Evolutionary conservation across 2,329 filamentous ascomycete genomes (phyloP), one percentile per base, ranked within the genome.

Genomic region (Trichoderma sp.): DNA sequence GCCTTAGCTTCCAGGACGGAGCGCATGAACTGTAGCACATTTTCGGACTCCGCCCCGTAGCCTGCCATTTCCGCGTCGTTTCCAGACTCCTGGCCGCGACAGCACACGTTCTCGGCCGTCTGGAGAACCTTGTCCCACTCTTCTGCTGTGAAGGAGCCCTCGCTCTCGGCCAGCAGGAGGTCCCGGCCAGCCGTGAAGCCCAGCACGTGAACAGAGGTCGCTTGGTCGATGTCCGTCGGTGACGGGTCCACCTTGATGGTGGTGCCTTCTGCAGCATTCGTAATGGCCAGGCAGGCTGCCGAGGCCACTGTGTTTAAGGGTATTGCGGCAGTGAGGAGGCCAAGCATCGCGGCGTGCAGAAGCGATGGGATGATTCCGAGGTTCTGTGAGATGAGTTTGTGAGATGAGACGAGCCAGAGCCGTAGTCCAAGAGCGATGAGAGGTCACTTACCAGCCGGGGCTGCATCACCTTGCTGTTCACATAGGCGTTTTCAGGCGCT

Each of bases 351-450:
- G 1, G 93, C 89, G 76, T 97, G 92, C 34, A 97, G 79, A 68
- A 97, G 83, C 41, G 91, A 86, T 26, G 95, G 92, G 63, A 99
- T 86, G 52, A 96, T 82, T 56, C 89, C 83, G 48, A 97, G 83
- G 74, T 92, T 91, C 89, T 94, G 52, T 28, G 4, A 55, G 21
- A 21, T 14, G 39, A 51, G 34, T 66, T 59, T 72, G 57, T 73
- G 55, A 73, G 58, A 48, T 54, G 14, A 45, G 50, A 26, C 2
- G 57, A 26, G 10, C 47, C 19, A 15, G 14, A 57, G 17, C 7
- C 26, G n/a, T 10, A 9, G 21, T 69, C 41, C 45, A 52, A 26
- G 28, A 48, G 10, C 7, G 9, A 19, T 43, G 6, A 19, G 21
- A 45, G 30, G 21, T 4, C 21, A 41, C 85, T 73, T 79, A 91